Evolutionary conservation across 1,139 yeast species (phyloP), one percentile per base, ranked within the genome.

Genomic region (Debaryomyces sp.): DNA sequence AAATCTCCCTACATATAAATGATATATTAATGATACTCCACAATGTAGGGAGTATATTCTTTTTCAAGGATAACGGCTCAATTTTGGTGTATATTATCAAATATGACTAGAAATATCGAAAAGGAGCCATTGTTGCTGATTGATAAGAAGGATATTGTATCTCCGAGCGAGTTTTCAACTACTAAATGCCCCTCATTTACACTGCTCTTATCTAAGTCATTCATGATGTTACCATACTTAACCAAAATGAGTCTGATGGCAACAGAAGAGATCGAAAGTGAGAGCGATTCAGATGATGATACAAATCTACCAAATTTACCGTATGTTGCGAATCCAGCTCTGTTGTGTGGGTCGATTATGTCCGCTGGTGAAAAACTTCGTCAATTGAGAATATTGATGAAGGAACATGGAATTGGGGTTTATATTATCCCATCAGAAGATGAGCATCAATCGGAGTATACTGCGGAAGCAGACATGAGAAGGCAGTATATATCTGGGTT

Each of bases 341-440:
- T 30, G 18, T 41, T 30, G 29, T 21, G 8, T 7, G 27, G 7
- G 1, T 3, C 41, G 43, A 13, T 41, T 44, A 32, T 21, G 9
- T 18, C 32, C 2, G 39, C 57, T 3, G 55, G 45, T 2, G 68
- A 66, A 15, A 72, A 63, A 52, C 67, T 80, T 37, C 42, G 33
- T 2, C 53, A 56, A 13, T 59, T 81, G 41, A 64, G 85, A 37
- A 48, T 58, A 29, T 60, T 69, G 47, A 81, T 81, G 85, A 63
- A 58, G 42, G 49, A 63, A 9, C 58, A 71, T 53, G 67, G 71
- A 1, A 67, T 81, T 21, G 78, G 78, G 3, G 83, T 80, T 2
- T 81, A 81, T 55, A 71, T 81, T 29, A 67, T 81, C 6, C 85
- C 86, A 2, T 76, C 82, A n/a, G 85, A 79, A 56, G 86, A 81